Evolutionary conservation across 768 basidiomycete species (phyloP).

Genomic region (Mycena chlorophos): DNA sequence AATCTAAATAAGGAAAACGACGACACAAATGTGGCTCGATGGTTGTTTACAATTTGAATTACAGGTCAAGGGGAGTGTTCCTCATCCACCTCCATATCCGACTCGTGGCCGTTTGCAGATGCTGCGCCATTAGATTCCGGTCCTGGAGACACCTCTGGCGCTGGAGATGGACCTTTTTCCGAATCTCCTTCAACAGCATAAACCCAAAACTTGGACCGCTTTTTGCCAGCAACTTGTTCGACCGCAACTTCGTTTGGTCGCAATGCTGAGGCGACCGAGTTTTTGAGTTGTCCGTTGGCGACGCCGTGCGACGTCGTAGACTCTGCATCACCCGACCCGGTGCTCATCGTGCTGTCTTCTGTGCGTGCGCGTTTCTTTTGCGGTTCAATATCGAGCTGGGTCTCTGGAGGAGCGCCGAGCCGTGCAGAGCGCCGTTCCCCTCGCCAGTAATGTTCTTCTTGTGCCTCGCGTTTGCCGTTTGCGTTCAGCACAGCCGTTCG

Average conservation of each 20-base stretch:
- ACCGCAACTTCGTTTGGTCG: constrained; percentile 74
- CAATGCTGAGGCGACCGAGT: constrained; percentile 61
- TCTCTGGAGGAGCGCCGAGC: constrained; percentile 57
- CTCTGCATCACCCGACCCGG: constrained; percentile 48
- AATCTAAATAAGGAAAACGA: not conserved
- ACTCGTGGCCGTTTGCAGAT: constrained; percentile 11
- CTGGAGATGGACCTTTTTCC: constrained; percentile 3
- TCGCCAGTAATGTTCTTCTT: constrained; percentile 65
- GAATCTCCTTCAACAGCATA: constrained; percentile 72
- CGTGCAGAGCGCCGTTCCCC: constrained; percentile 75
- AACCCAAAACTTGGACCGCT: constrained; percentile 85
- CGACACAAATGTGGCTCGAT: constrained; percentile 5
- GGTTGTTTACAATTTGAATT: constrained; percentile 23
- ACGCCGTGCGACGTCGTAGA: constrained; percentile 33
- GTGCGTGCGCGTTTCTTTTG: constrained; percentile 72
- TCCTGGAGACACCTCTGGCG: constrained; percentile 2
- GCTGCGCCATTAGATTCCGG: constrained; percentile 10
- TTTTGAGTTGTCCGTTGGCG: constrained; percentile 42
- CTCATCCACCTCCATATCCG: constrained; percentile 17
- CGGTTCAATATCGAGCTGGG: constrained; percentile 49
- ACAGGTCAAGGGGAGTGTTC: constrained; percentile 24
- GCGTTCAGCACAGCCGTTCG: constrained; percentile 48
- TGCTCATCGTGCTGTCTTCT: constrained; percentile 67
- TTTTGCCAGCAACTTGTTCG: constrained; percentile 76
- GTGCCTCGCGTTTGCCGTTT: constrained; percentile 54